Conservation (phyloP, 148 eudicot genomes). For the Arbutus unedo region DNA sequence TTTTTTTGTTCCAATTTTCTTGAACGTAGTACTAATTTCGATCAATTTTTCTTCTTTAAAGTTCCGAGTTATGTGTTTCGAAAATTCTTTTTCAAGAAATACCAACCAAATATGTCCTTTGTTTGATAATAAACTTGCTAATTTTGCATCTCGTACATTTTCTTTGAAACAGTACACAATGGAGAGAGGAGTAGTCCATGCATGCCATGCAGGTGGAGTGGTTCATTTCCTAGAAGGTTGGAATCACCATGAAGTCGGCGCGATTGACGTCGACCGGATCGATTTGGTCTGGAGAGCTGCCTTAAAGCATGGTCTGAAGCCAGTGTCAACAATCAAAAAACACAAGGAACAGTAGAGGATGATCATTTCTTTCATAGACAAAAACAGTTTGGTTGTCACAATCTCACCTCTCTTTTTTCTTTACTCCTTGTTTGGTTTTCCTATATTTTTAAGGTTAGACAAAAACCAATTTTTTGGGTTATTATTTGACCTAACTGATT, state of each 20-base stretch:
- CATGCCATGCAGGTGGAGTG: conserved; percentile 45
- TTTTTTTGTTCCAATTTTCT: too few relatives aligned
- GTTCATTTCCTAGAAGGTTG: conserved; percentile 39
- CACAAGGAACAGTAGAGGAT: background rate
- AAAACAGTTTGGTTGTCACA: background rate
- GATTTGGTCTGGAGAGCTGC: conserved; percentile 40
- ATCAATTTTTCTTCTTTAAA: too few relatives aligned
- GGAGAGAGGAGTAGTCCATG: conserved; percentile 43
- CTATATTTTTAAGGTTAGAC: background rate
- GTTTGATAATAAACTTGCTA: background rate
- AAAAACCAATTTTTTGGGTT: background rate
- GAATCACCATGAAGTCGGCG: conserved; percentile 45
- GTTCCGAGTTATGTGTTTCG: too few relatives aligned
- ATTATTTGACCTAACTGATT: background rate
- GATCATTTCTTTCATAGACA: background rate
- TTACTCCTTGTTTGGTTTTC: background rate
- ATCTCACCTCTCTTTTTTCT: background rate
- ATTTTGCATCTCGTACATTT: background rate
- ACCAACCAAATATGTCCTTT: too few relatives aligned
- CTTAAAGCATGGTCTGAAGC: conserved; percentile 34
- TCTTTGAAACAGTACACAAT: conserved; percentile 30
- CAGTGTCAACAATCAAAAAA: conserved; percentile 17
- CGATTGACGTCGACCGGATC: conserved; percentile 31
- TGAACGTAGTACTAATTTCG: too few relatives aligned
- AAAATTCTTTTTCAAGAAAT: too few relatives aligned